These are phyloP conservation scores for Logfia minima DNA, from an alignment of 129 eudicot genomes.

Conservation along the genomic window DNA sequence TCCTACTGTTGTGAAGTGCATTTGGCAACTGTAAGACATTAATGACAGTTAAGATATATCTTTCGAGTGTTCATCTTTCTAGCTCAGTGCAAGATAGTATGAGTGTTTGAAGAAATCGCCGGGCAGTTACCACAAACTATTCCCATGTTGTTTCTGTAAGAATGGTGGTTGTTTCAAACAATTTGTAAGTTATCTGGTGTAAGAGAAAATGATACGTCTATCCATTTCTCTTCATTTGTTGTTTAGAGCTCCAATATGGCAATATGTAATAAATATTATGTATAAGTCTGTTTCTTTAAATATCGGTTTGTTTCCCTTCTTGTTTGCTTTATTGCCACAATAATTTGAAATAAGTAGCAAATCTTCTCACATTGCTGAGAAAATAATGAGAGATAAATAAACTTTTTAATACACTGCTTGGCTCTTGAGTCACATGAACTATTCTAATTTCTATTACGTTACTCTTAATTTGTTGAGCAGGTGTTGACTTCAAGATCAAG, in stretches of 20 bases:
- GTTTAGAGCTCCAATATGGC: not conserved
- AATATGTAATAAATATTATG: not conserved
- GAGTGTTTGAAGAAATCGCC: not conserved
- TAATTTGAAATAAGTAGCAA: not conserved
- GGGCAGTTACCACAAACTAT: not conserved
- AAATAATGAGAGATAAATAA: not conserved
- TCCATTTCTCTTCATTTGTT: not conserved
- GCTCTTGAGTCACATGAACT: not conserved
- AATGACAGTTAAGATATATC: not conserved
- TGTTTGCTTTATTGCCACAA: not conserved
- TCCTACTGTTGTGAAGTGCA: not conserved
- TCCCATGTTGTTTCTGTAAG: not conserved
- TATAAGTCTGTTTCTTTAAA: no score
- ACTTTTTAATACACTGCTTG: not conserved
- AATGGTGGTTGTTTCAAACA: not conserved
- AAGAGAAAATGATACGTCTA: not conserved
- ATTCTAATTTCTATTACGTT: conserved; percentile 3
- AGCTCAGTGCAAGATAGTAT: not conserved
- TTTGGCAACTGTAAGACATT: conserved; percentile 1
- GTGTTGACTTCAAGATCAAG: conserved; percentile 88
- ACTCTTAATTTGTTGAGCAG: conserved; percentile 38
- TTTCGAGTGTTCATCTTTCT: conserved; percentile 10
- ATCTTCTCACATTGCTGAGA: not conserved
- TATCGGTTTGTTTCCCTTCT: not conserved
- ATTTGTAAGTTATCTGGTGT: not conserved